Evolutionary conservation across 768 basidiomycete genomes (phyloP), one percentile per base, ranked within the genome.

Genomic region (Rubroboletus satanas): DNA sequence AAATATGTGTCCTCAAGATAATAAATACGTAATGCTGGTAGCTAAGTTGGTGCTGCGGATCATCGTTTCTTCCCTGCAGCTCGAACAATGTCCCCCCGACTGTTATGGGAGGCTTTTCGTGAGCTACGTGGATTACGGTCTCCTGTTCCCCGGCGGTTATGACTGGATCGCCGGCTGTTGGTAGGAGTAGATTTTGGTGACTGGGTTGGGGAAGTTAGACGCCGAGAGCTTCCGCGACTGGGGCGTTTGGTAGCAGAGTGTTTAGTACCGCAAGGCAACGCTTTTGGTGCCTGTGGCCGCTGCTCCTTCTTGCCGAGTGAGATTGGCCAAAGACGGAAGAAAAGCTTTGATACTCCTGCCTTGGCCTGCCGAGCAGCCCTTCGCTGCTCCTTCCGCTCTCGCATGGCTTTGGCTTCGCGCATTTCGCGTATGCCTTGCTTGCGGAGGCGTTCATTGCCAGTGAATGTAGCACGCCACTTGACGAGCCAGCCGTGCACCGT

Each of bases 401-500:
- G 65, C 41, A 57, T 63, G 49, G 66, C 66, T 58, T 68, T 71
- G 18, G 87, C 87, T 29, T 78, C 78, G 47, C 73, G 74, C 83
- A 89, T 89, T 70, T 90, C 88, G 49, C 75, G 75, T 67, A 88
- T 88, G 44, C 88, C 88, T 75, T 82, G 81, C 69, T 73, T 79
- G 57, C 87, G 77, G 45, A 85, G 71, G 18, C 59, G 63, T 64
- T 88, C 86, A 63, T 87, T 76, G 35, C 85, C 86, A 32, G 77
- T 65, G 32, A 89, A 74, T 12, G 87, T 88, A 26, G 87, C 88
- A 56, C 87, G 79, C 80, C 84, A 80, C 70, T 89, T 90, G n/a
- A 83, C 82, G 55, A 89, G 74, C 86, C 87, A 90, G 32, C 88
- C 88, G 60, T 90, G 88, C 68, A 87, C 77, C 11, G 79, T 78